Base-by-base conservation (phyloP, 2,329 filamentous ascomycete genomes). In the Gnomoniopsis smithogilvyi region DNA sequence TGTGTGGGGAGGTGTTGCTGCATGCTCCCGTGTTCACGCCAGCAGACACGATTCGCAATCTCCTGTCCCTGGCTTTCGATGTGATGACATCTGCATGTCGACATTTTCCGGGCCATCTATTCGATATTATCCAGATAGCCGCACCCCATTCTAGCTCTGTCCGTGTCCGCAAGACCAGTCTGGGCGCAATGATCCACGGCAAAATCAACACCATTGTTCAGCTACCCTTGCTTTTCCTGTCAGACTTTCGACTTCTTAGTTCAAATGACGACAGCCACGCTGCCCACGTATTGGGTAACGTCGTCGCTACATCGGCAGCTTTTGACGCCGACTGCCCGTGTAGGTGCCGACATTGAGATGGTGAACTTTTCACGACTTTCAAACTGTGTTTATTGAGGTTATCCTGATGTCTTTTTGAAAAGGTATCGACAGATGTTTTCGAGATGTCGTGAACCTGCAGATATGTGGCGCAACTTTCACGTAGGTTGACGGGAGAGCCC, bases 181-280 rank as follows among this genome's bases (percentile, higher is more conserved):
- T 30, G 34, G 47, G 34, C 34, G 33, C 45, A 41, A 47, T 7
- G 30, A 36, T 30, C 53, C 45, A 55, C 45, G 49, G 30, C 26
- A 38, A 34, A 34, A 30, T 17, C 26, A 47, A 22, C 41, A 30
- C 41, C 45, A 10, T 19, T 15, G 12, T 36, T 22, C 51, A 3
- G 34, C 34, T 14, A 19, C 17, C 51, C 38, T n/a, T 24, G 30
- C 36, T 56, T 30, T 21, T n/a, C 36, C 15, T 14, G 22, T 50
- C n/a, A 49, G 34, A 50, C 54, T 19, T n/a, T 43, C 54, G 54
- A 56, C 50, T 43, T 43, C 47, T 53, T 53, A 58, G 56, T 49
- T 45, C 45, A 53, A 49, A 58, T 54, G 43, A 58, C 45, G 56
- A 49, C 50, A 58, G 34, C 11, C 19, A 58, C 56, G 43, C 17